Percentiles rank a stretch among this genome's conserved stretches.
These are phyloP conservation scores for Ustilago hordei DNA, from an alignment of 1,284 basidiomycete genomes.

Conservation along the genomic window DNA sequence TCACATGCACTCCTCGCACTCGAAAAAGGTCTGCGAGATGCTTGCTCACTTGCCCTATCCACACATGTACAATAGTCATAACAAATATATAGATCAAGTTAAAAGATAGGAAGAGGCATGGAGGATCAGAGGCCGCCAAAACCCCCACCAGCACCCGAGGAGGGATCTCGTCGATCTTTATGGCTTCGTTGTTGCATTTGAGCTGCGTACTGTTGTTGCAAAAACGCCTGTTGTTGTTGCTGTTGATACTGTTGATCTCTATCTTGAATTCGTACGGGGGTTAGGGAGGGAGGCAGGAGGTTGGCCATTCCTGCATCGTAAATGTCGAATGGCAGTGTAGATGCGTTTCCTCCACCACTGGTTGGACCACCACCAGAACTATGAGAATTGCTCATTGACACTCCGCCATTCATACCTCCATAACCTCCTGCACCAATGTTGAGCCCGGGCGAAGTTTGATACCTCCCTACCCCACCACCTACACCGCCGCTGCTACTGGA, in stretches of 20 bases:
- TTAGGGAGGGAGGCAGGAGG: slow-evolving; percentile 41
- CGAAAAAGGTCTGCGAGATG: slow-evolving; percentile 46
- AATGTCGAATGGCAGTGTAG: slow-evolving; percentile 54
- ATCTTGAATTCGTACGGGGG: slow-evolving; percentile 49
- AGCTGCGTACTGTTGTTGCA: slow-evolving; percentile 26
- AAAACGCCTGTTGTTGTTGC: slow-evolving; percentile 28
- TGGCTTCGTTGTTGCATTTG: slow-evolving; percentile 18
- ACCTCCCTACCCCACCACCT: slow-evolving; percentile 22
- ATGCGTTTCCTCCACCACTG: slow-evolving; percentile 1
- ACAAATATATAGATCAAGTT: neutral
- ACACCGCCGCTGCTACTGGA: slow-evolving; percentile 9
- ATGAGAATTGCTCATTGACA: slow-evolving; percentile 15
- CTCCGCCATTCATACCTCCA: slow-evolving; percentile 16
- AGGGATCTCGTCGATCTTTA: slow-evolving; percentile 12
- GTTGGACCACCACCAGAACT: slow-evolving; percentile 7
- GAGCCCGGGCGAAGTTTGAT: slow-evolving; percentile 18
- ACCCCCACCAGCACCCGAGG: slow-evolving; percentile 15
- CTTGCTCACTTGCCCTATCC: slow-evolving; percentile 18
- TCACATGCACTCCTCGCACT: slow-evolving; percentile 39
- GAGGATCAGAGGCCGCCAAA: slow-evolving; percentile 21
- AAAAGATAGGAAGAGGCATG: neutral
- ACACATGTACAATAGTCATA: slow-evolving; percentile 1
- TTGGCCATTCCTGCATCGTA: slow-evolving; percentile 60
- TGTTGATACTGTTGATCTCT: slow-evolving; percentile 30
- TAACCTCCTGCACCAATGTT: slow-evolving; percentile 13